These are phyloP conservation scores for Kodamaea suecica DNA, from an alignment of 1,139 yeast species.

Conservation along the genomic window DNA sequence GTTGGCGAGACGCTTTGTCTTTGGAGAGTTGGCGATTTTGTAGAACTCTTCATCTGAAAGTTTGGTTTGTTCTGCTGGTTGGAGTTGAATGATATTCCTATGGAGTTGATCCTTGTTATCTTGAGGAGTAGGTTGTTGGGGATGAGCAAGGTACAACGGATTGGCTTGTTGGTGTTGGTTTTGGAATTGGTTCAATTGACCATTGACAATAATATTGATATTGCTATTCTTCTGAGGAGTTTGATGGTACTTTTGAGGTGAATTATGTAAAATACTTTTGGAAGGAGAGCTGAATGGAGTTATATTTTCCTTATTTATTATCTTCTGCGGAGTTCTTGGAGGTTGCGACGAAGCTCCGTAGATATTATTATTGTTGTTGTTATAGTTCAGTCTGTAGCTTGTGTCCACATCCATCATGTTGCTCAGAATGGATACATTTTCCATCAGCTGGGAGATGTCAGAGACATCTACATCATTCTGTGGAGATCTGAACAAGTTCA, in stretches of 20 bases:
- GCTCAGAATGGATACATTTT: constrained; percentile 39
- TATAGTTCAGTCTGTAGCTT: constrained; percentile 22
- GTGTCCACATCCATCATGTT: constrained; percentile 43
- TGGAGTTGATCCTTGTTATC: constrained; percentile 15
- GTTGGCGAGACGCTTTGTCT: constrained; percentile 81
- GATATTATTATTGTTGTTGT: constrained; percentile 3
- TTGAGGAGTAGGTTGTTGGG: constrained; percentile 1
- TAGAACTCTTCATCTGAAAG: constrained; percentile 46
- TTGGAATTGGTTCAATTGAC: not conserved
- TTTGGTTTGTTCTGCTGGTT: constrained; percentile 22
- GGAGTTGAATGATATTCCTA: constrained; percentile 38
- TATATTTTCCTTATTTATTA: constrained; percentile 44
- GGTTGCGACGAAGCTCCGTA: constrained; percentile 9
- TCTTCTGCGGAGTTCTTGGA: constrained; percentile 16
- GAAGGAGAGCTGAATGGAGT: constrained; percentile 46
- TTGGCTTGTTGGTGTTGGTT: not conserved
- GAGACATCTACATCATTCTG: constrained; percentile 23
- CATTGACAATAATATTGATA: constrained; percentile 1
- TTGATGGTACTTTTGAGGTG: constrained; percentile 21
- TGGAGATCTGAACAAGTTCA: constrained; percentile 2
- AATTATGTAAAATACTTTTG: constrained; percentile 36
- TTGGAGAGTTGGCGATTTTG: constrained; percentile 63
- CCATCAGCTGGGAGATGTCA: constrained; percentile 46
- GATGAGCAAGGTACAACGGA: not conserved
- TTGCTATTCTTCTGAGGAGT: constrained; percentile 9